Base-by-base conservation (phyloP, 2,329 filamentous ascomycete species). In the Aschersonia sp. region DNA sequence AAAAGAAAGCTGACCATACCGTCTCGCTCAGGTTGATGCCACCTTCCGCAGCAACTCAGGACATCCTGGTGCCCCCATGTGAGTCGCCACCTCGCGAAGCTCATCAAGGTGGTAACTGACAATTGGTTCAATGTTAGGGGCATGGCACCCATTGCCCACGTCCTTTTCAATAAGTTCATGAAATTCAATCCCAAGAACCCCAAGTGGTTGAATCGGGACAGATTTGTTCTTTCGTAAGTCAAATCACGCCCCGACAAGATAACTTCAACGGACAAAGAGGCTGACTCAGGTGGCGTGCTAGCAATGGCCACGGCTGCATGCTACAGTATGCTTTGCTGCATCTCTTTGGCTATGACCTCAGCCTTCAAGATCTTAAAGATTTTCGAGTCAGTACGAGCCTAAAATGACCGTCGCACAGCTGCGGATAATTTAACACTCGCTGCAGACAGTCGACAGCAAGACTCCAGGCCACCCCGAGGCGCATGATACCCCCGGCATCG, bases 101-200 rank as follows among this genome's bases (percentile, higher is more conserved):
- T 45, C 40, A n/a, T 9, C 37, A 41, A 39, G 30, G 43, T 32
- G 41, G 46, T 43, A 30, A 50, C 30, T 32, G 30, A 35, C 53
- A 57, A 64, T 71, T 55, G 70, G 58, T 54, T 12, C 32, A 45
- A 22, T 45, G 53, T 14, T 52, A 81, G 77, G 78, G 79, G 79
- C 66, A 79, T 97, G 87, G 92, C 92, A 63, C 90, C 92, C 53
- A 81, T 89, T 63, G 83, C 92, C 68, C 92, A 97, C 77, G 87
- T 97, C 62, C 81, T 98, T 55, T 98, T 87, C 76, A 94, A 95
- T 81, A 94, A 92, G 71, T 94, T 95, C 78, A 87, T 98, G 87
- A 94, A 73, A 68, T 98, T 95, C 80, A 98, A 97, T 83, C 92
- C 92, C 62, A 94, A 95, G 83, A 95, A 95, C 80, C 87, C 92